These are phyloP conservation scores for Aureoboletus auriporus DNA, from an alignment of 768 basidiomycete genomes.

Conservation along the genomic window DNA sequence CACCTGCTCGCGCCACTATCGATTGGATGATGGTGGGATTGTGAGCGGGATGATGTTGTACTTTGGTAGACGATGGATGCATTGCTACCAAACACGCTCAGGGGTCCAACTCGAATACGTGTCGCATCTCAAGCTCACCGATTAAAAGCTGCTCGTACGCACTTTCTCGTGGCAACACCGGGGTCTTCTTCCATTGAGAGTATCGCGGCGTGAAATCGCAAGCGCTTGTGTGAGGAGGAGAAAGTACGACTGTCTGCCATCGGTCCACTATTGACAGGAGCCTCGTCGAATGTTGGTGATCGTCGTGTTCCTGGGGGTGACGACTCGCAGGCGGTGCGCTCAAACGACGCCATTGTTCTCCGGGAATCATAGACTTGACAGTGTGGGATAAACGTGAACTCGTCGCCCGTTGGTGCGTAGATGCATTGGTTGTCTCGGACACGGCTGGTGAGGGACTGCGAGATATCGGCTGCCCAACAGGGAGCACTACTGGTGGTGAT, in stretches of 20 bases:
- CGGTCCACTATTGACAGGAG: slow-evolving; percentile 16
- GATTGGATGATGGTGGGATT: slow-evolving; percentile 31
- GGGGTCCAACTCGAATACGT: not conserved
- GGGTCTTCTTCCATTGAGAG: slow-evolving; percentile 19
- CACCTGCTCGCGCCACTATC: too few species aligned
- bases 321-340: slow-evolving; percentile 1
- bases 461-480: slow-evolving; percentile 7
- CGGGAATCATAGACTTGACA: slow-evolving; percentile 26
- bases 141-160: slow-evolving; percentile 23
- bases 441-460: slow-evolving; percentile 16
- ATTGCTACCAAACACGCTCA: not conserved
- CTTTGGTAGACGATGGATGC: slow-evolving; percentile 1
- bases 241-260: slow-evolving; percentile 2
- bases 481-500: slow-evolving; percentile 1
- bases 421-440: slow-evolving; percentile 11
- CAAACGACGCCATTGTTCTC: slow-evolving; percentile 13
- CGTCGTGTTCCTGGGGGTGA: slow-evolving; percentile 5
- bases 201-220: slow-evolving; percentile 8
- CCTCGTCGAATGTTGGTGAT: slow-evolving; percentile 5
- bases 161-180: slow-evolving; percentile 27
- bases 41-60: slow-evolving; percentile 32
- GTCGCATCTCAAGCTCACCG: slow-evolving; percentile 6
- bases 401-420: slow-evolving; percentile 15
- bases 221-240: not conserved
- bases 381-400: slow-evolving; percentile 19